Percentiles rank a stretch among this genome's conserved stretches.
Evolutionary conservation across 1,284 basidiomycete genomes (phyloP).

Genomic region (Cutaneotrichosporon cyanovorans): DNA sequence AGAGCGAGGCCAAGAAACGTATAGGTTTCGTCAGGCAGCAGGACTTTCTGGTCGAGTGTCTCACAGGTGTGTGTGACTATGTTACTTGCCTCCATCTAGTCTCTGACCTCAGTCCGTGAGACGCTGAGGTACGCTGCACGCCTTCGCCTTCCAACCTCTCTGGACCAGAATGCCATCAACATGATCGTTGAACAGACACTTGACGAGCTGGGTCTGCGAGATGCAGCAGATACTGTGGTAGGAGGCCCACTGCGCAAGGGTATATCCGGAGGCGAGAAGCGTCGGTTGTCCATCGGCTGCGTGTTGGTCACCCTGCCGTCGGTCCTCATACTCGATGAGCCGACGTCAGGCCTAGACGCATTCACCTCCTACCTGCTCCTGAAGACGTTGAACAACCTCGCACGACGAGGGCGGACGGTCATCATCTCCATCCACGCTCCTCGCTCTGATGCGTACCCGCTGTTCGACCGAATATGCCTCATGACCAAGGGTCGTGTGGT

Average conservation of each 20-base stretch:
- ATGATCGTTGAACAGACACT: conserved; percentile 52
- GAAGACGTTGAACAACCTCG: conserved; percentile 49
- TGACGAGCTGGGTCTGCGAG: conserved; percentile 51
- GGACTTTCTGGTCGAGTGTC: conserved; percentile 43
- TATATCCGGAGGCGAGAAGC: conserved; percentile 78
- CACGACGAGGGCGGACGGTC: conserved; percentile 49
- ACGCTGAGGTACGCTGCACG: conserved; percentile 51
- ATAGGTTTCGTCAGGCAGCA: conserved; percentile 46
- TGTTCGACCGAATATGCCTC: conserved; percentile 50
- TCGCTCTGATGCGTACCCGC: conserved; percentile 50
- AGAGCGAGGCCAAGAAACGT: conserved; percentile 33
- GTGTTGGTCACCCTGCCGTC: conserved; percentile 73
- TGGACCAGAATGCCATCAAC: conserved; percentile 35
- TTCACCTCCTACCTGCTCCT: conserved; percentile 51
- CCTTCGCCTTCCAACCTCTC: conserved; percentile 48
- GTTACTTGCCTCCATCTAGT: not conserved
- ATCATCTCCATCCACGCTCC: conserved; percentile 53
- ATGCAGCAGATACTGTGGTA: conserved; percentile 50
- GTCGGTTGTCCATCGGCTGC: conserved; percentile 70
- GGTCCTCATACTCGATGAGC: conserved; percentile 64
- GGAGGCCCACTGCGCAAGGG: conserved; percentile 52
- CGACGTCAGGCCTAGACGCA: conserved; percentile 47
- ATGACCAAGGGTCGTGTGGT: conserved; percentile 50
- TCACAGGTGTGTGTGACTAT: conserved; percentile 35
- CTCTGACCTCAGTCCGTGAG: conserved; percentile 46